Conservation (phyloP, 148 eudicot genomes). For the Vaccinium corymbosum region DNA sequence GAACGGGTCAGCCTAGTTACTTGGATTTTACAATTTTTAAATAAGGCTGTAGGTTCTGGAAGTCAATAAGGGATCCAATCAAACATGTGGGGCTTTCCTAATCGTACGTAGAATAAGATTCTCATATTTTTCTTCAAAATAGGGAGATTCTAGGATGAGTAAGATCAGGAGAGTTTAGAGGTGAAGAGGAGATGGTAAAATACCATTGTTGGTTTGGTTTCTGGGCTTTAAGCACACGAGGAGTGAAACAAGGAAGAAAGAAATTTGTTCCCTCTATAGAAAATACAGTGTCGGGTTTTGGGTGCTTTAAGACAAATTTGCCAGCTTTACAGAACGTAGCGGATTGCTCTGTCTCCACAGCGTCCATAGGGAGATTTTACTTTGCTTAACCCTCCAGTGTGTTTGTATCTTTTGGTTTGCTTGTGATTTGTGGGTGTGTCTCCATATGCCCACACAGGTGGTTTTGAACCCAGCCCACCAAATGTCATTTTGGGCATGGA, state of each 20-base stretch:
- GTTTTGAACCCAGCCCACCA: background rate
- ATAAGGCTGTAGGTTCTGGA: background rate
- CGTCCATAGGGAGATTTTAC: background rate
- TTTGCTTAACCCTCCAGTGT: background rate
- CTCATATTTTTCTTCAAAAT: background rate
- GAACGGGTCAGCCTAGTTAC: background rate
- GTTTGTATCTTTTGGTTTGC: background rate
- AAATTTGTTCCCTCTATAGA: background rate
- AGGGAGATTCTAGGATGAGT: background rate
- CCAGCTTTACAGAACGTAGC: background rate
- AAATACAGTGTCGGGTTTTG: background rate
- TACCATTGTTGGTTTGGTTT: background rate
- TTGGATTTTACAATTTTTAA: background rate
- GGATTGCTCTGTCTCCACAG: background rate
- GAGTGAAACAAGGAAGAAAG: background rate
- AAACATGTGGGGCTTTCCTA: background rate
- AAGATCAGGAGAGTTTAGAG: background rate
- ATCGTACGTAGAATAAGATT: background rate
- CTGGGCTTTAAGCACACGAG: background rate
- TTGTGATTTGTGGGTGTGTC: background rate
- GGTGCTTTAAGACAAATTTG: background rate
- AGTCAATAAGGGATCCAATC: background rate
- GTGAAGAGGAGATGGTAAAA: background rate
- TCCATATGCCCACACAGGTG: background rate
- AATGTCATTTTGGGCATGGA: background rate